Percentiles rank a stretch among this genome's conserved stretches.
phyloP scores from a whole-genome alignment of 2,329 filamentous ascomycete genomes.

The Fonsecaea monophora region DNA sequence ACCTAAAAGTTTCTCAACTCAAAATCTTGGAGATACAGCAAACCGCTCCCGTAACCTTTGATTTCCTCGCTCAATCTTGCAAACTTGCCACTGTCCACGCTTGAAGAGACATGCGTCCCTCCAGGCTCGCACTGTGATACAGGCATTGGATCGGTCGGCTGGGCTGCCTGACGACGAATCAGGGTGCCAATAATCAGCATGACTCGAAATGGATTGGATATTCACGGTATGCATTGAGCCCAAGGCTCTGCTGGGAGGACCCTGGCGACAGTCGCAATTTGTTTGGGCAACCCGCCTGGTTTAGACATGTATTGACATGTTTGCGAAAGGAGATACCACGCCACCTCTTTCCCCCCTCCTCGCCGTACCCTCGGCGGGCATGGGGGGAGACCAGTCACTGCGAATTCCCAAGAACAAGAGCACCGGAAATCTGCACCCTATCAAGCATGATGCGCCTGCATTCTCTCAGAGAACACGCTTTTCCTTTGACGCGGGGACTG shows the following conservation, averaged over 20 bases:
- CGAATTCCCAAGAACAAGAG: constrained; percentile 57
- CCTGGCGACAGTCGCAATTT: not conserved
- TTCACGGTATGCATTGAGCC: constrained; percentile 28
- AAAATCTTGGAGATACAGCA: not conserved
- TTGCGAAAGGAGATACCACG: constrained; percentile 29
- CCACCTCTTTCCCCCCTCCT: constrained; percentile 33
- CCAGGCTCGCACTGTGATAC: constrained; percentile 21
- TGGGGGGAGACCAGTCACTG: constrained; percentile 28
- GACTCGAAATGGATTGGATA: constrained; percentile 31
- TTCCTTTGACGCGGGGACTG: constrained; percentile 75
- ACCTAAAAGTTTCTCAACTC: not conserved
- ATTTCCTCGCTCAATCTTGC: not conserved
- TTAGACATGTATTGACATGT: constrained; percentile 20
- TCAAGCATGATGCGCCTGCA: constrained; percentile 60
- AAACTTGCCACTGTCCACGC: not conserved
- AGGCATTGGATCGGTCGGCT: constrained; percentile 25
- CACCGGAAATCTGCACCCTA: constrained; percentile 53
- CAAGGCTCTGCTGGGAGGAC: constrained; percentile 2
- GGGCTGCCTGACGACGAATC: constrained; percentile 21
- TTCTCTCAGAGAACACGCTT: constrained; percentile 70
- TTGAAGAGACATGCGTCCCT: constrained; percentile 23
- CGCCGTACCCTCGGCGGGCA: constrained; percentile 22
- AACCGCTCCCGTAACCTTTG: not conserved
- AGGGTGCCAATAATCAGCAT: constrained; percentile 29
- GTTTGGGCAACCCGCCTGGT: not conserved